Base-by-base conservation (phyloP, 441 rosid genomes). In the Croton laevigatus region DNA sequence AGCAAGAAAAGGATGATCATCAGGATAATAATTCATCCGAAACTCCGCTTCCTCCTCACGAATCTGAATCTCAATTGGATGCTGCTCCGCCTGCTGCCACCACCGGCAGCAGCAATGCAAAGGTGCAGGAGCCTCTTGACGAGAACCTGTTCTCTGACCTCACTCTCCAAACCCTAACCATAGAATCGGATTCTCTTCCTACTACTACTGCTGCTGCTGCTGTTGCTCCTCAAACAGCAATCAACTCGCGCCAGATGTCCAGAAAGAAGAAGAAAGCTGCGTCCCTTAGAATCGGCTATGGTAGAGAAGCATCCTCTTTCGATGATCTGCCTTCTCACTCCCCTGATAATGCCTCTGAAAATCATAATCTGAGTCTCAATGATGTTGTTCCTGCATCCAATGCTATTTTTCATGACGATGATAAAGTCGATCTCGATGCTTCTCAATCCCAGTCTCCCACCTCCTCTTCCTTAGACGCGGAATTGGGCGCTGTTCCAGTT, bases 61-160 rank as follows among this genome's bases (percentile, higher is more conserved):
- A 76, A 62, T 70, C 78, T 38, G 72, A 60, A 52, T 72, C 76
- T 44, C 62, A 53, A 9, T 38, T 57, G 60, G 59, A 69, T 53
- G 59, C 58, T 78, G 3, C 32, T 27, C 32, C 32, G 32, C 32
- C 76, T 23, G 6, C 8, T 34, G 13, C 34, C 36, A 40, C 58
- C n/a, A 32, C 5, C 5, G 8, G 3, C 27, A 32, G 49, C 6
- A 4, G 11, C 14, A 37, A 44, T 7, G 14, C 49, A 20, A 58
- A 55, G 59, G 44, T 55, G 68, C 59, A 59, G 19, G 85, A 77
- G 76, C 83, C 91, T 59, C 82, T 93, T 32, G 97, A 93, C 69
- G 98, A 93, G 76, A 87, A 91, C 72, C 74, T 93, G 9, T 91
- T 93, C 82, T 89, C 95, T 36, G 94, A 91, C 70, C 88, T 93